These are phyloP conservation scores for Taiwanofungus camphoratus DNA, from an alignment of 1,284 basidiomycete species.

Conservation along the genomic window DNA sequence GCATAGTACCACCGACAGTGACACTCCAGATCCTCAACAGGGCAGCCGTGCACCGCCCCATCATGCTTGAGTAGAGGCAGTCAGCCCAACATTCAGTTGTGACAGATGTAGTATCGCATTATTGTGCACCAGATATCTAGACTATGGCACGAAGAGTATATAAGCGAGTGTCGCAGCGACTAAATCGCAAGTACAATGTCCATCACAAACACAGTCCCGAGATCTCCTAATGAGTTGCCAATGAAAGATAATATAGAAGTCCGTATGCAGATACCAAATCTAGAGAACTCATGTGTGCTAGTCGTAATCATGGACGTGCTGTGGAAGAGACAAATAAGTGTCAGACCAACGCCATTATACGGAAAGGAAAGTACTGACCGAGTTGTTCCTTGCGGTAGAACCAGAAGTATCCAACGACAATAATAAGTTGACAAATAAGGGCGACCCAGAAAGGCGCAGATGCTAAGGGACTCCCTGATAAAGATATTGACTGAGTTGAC, in stretches of 20 bases:
- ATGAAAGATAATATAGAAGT: conserved; percentile 24
- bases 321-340: conserved; percentile 4
- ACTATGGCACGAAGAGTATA: conserved; percentile 21
- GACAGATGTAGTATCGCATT: conserved; percentile 9
- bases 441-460: conserved; percentile 85
- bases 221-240: conserved; percentile 22
- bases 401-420: conserved; percentile 90
- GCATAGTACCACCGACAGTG: too few species aligned
- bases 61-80: too few species aligned
- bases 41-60: too few species aligned
- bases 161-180: conserved; percentile 27
- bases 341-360: conserved; percentile 2
- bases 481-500: background rate
- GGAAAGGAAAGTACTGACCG: conserved; percentile 37
- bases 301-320: conserved; percentile 38
- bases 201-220: conserved; percentile 21
- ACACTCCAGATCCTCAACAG: too few species aligned
- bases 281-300: conserved; percentile 15
- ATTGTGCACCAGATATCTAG: conserved; percentile 11
- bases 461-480: conserved; percentile 66
- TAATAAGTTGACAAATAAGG: conserved; percentile 71
- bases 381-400: conserved; percentile 90
- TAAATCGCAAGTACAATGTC: conserved; percentile 27
- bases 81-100: too few species aligned
- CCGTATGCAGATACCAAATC: conserved; percentile 22